Conservation (phyloP, 2,329 filamentous ascomycete genomes). For the Sporothrix pseudoabietina region DNA sequence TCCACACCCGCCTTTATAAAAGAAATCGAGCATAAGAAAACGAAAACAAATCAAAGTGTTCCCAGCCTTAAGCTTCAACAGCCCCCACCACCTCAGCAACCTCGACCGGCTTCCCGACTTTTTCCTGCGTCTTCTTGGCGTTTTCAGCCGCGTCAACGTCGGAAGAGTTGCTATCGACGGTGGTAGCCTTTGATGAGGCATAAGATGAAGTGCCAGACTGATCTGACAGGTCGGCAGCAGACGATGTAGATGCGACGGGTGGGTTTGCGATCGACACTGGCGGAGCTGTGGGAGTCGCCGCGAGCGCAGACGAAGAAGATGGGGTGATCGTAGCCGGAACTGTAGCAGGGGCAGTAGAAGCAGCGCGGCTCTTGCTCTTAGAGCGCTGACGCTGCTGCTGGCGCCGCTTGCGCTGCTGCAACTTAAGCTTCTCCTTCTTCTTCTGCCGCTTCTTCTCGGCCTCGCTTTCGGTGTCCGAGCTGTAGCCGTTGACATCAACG, state of each 20-base stretch:
- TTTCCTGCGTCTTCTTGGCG: background rate
- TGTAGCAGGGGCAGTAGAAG: background rate
- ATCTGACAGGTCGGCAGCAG: conserved; percentile 25
- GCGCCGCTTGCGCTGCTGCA: conserved; percentile 15
- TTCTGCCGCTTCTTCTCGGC: conserved; percentile 22
- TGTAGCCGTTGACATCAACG: background rate
- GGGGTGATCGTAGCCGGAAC: background rate
- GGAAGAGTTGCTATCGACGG: conserved; percentile 19
- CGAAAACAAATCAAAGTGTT: background rate
- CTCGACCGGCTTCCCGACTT: background rate
- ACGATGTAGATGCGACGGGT: conserved; percentile 13
- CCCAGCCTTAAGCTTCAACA: background rate
- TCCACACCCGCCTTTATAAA: background rate
- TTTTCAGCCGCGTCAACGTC: background rate
- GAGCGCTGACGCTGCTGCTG: conserved; percentile 9
- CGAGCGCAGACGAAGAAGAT: background rate
- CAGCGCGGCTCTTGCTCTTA: background rate
- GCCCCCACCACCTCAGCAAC: background rate
- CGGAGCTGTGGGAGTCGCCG: background rate
- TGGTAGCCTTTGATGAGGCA: conserved; percentile 21
- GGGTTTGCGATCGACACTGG: background rate
- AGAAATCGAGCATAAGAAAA: background rate
- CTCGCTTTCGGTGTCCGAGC: conserved; percentile 25
- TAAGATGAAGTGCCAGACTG: conserved; percentile 15
- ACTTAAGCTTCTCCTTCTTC: conserved; percentile 5